phyloP scores from a whole-genome alignment of 345 rosid species.

The Salix udensis region DNA sequence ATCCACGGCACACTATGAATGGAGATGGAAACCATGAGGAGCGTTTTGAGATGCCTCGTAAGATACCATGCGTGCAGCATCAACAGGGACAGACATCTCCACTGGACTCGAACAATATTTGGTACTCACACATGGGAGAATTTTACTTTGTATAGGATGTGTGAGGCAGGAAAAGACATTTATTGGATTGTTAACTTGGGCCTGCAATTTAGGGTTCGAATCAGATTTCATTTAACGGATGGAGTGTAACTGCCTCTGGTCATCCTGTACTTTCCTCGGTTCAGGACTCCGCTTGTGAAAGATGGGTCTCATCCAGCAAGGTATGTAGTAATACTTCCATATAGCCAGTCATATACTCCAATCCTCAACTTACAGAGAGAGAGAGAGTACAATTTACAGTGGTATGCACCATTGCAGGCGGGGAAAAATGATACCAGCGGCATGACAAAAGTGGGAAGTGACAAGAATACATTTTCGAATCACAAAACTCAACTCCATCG shows the following conservation, averaged over 20 bases:
- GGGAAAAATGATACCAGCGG: no score
- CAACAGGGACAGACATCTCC: neutral
- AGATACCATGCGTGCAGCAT: neutral
- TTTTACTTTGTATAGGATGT: neutral
- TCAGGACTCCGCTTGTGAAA: neutral
- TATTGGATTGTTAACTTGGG: neutral
- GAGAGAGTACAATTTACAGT: no score
- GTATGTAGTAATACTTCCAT: neutral
- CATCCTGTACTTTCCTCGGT: neutral
- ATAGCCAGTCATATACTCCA: neutral
- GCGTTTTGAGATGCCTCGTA: neutral
- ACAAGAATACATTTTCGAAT: neutral
- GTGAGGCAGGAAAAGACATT: neutral
- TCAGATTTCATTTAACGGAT: neutral
- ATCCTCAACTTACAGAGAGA: neutral
- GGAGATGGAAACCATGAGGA: conserved; percentile 7
- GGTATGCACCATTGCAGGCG: no score
- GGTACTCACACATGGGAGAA: no score
- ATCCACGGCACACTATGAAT: conserved; percentile 24
- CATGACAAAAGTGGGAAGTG: no score
- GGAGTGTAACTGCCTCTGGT: neutral
- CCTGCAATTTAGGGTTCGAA: neutral
- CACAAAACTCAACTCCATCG: conserved; percentile 8
- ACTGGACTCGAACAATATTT: neutral
- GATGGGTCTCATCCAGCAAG: neutral